Conservation (phyloP, 2,329 filamentous ascomycete genomes). For the Ascocoryne sarcoides region DNA sequence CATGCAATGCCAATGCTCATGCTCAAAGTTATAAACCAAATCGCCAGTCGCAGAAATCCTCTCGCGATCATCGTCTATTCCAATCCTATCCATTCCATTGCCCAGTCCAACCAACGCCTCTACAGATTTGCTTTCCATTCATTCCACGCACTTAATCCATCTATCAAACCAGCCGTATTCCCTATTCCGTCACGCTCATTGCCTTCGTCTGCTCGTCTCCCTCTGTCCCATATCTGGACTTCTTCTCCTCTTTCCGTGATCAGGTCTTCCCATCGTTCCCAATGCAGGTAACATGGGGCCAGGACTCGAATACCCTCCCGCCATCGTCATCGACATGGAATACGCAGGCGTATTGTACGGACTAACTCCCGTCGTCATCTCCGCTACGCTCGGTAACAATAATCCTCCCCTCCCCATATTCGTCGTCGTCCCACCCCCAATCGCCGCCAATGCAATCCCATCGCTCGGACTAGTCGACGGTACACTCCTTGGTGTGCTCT, state of each 20-base stretch:
- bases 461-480: slow-evolving; percentile 32
- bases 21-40: slow-evolving; percentile 5
- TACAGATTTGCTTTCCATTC: too few species aligned
- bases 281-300: slow-evolving; percentile 31
- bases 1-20: slow-evolving; percentile 14
- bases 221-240: slow-evolving; percentile 40
- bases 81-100: not conserved
- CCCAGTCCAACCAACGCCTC: not conserved
- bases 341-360: slow-evolving; percentile 52
- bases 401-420: slow-evolving; percentile 12
- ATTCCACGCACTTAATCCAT: not conserved
- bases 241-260: slow-evolving; percentile 41
- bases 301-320: slow-evolving; percentile 31
- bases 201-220: slow-evolving; percentile 39
- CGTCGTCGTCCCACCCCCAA: slow-evolving; percentile 15
- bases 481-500: slow-evolving; percentile 27
- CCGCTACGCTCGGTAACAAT: slow-evolving; percentile 51
- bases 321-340: slow-evolving; percentile 30
- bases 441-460: slow-evolving; percentile 27
- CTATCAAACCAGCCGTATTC: not conserved
- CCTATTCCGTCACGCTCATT: slow-evolving; percentile 21
- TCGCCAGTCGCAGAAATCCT: too few species aligned
- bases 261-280: slow-evolving; percentile 15
- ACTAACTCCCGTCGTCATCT: slow-evolving; percentile 55
- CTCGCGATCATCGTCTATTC: slow-evolving; percentile 5